Base-by-base conservation (phyloP, 352 stramenopile species). In the Phytophthora sojae region DNA sequence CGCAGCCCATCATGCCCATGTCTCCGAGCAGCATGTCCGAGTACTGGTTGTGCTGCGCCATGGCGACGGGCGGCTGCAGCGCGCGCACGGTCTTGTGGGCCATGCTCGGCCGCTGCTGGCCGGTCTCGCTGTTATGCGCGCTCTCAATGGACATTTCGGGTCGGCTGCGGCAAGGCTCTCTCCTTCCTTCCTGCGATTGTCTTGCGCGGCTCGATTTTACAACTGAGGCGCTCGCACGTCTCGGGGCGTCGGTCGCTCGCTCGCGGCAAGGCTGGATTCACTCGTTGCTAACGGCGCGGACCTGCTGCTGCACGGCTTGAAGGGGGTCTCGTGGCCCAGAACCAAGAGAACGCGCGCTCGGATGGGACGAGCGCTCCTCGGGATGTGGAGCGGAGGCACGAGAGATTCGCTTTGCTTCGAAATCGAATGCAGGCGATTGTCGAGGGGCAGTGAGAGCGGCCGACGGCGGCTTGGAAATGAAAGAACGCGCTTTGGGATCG, bases 1-100 rank as follows among this genome's bases (percentile, higher is more conserved):
- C 83, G 45, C 81, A 78, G 65, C 80, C 80, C 80, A 94, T 90
- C 74, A 92, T 88, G 39, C 70, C 72, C 62, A 92, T 89, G 30
- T 90, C 83, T 35, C 73, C 77, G 0, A 94, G 80, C 35, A 94
- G 71, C 64, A 85, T 80, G 68, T 94, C 83, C 32, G 65, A 61
- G 59, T 75, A 80, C 42, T 69, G 73, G 6, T 57, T 57, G 53
- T 71, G 73, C 14, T 75, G 75, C 39, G 70, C 44, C 55, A 80
- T 71, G 25, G 66, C 56, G 17, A 64, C 53, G 11, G 55, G 59
- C 19, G 61, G 47, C 57, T 69, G 67, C 17, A 71, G 62, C 21
- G 23, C 4, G 21, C 37, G 37, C 53, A 57, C 64, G 6, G 55
- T 55, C 54, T 78, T 69, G 53, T 60, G 44, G 53, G 35, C 17